Evolutionary conservation across 1,284 basidiomycete genomes (phyloP).

Genomic region (Heterobasidion occidentale): DNA sequence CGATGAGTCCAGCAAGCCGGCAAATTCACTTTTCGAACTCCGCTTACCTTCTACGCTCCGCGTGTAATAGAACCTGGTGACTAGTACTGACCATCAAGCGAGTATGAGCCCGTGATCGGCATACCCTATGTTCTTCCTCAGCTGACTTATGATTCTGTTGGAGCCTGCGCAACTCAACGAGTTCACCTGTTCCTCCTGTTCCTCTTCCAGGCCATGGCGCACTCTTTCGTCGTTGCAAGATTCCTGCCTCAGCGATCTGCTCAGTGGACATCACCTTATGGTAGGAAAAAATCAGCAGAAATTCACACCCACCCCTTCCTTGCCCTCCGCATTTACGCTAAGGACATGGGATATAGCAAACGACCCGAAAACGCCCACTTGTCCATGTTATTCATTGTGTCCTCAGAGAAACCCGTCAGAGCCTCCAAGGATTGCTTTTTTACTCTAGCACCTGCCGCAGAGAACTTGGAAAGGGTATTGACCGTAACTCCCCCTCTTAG

Average conservation of each 20-base stretch:
- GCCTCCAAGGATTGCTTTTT: not conserved
- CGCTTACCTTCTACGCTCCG: too few relatives aligned
- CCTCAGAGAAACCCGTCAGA: not conserved
- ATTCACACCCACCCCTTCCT: not conserved
- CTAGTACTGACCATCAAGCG: too few relatives aligned
- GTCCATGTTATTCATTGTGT: not conserved
- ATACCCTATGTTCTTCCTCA: too few relatives aligned
- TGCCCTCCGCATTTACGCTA: not conserved
- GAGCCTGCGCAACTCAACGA: too few relatives aligned
- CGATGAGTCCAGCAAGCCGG: too few relatives aligned
- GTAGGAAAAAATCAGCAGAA: not conserved
- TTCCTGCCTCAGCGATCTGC: not conserved
- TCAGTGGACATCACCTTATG: not conserved
- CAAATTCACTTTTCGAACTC: too few relatives aligned
- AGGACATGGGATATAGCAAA: not conserved
- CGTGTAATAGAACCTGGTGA: too few relatives aligned
- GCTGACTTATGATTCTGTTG: too few relatives aligned
- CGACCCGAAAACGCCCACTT: not conserved
- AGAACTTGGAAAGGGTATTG: not conserved
- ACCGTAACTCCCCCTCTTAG: not conserved
- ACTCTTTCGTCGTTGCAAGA: not conserved
- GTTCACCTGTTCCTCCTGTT: too few relatives aligned
- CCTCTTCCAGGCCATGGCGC: not conserved
- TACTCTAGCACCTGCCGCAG: not conserved
- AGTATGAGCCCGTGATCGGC: too few relatives aligned